Evolutionary conservation across 257 asterid species (phyloP).

Genomic region (Solanum piurae): DNA sequence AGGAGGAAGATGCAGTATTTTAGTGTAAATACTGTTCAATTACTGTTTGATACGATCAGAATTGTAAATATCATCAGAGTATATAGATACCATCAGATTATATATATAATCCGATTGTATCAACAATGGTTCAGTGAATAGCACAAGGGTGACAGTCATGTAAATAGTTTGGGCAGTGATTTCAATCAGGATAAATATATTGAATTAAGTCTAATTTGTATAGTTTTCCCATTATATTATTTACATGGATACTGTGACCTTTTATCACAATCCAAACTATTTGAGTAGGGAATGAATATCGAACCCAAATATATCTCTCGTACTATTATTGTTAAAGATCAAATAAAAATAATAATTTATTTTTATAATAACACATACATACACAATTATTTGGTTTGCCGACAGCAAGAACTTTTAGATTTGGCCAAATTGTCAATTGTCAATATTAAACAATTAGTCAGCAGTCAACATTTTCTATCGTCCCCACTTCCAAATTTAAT

Average conservation of each 20-base stretch:
- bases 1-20: not conserved
- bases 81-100: too few relatives aligned
- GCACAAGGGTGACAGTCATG: rapidly evolving
- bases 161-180: rapidly evolving
- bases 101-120: too few relatives aligned
- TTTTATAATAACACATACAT: not conserved
- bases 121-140: too few relatives aligned
- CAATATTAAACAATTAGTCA: not conserved
- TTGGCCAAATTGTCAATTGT: not conserved
- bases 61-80: too few relatives aligned
- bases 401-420: not conserved
- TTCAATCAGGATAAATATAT: not conserved
- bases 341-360: too few relatives aligned
- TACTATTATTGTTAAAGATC: not conserved
- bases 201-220: not conserved
- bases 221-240: too few relatives aligned
- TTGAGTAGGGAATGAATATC: too few relatives aligned
- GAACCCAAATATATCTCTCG: not conserved
- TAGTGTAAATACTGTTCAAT: too few relatives aligned
- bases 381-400: not conserved
- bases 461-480: not conserved
- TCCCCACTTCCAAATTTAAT: not conserved
- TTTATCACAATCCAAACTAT: not conserved
- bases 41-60: not conserved
- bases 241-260: not conserved